These are phyloP conservation scores for Castanea mollissima DNA, from an alignment of 306 rosid genomes.

Conservation along the genomic window DNA sequence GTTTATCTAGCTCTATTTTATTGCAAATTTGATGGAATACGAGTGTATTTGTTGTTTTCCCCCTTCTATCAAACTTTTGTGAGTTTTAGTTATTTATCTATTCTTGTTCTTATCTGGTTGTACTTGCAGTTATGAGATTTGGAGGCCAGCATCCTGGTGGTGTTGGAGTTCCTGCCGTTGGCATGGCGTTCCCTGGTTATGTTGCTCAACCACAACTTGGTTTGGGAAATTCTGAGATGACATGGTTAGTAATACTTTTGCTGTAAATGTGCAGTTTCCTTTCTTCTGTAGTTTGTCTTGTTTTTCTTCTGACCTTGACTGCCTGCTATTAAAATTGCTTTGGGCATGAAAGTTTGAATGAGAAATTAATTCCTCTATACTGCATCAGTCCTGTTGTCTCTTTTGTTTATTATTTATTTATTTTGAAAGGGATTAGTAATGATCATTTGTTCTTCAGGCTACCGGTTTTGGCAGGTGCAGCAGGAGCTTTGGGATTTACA, in stretches of 20 bases:
- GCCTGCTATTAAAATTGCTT: not conserved
- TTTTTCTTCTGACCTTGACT: conserved; percentile 2
- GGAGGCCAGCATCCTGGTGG: conserved; percentile 98
- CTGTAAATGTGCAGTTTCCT: not conserved
- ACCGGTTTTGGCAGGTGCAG: conserved; percentile 93
- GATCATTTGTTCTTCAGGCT: conserved; percentile 50
- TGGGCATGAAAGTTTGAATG: not conserved
- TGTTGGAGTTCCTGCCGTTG: conserved; percentile 97
- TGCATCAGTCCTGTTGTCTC: not conserved
- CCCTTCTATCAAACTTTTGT: not conserved
- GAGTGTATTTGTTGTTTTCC: not conserved
- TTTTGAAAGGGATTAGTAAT: not conserved
- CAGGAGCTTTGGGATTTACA: conserved; percentile 80
- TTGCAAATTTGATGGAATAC: not conserved
- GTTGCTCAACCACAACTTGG: conserved; percentile 89
- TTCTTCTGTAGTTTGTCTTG: not conserved
- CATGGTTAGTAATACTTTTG: conserved; percentile 50
- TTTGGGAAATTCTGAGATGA: conserved; percentile 90
- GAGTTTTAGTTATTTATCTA: not conserved
- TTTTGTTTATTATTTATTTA: not conserved
- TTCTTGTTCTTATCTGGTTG: conserved; percentile 19
- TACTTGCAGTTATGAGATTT: conserved; percentile 84
- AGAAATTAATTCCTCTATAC: not conserved
- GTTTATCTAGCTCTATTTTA: not conserved
- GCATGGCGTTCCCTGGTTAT: conserved; percentile 99